phyloP scores from a whole-genome alignment of 164 flowering plant genomes.

The Vitis amurensis region DNA sequence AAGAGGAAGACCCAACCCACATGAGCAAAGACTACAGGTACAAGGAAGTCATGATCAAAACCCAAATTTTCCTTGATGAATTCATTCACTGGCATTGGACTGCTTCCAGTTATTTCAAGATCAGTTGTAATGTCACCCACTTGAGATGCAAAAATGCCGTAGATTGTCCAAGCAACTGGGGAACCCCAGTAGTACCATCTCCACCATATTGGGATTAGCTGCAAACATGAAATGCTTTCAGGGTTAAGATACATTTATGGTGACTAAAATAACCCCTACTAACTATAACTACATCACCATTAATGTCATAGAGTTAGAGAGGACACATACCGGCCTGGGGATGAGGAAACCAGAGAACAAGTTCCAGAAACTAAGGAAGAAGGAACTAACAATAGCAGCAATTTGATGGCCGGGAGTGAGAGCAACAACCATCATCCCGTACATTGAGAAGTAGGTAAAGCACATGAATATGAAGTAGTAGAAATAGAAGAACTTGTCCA shows the following conservation, averaged over 20 bases:
- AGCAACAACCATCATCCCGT: constrained; percentile 58
- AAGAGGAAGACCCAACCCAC: constrained; percentile 17
- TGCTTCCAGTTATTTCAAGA: not conserved
- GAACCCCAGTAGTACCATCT: too few relatives aligned
- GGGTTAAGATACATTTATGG: too few relatives aligned
- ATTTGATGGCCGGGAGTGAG: constrained; percentile 40
- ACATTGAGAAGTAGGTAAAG: constrained; percentile 43
- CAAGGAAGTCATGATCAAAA: constrained; percentile 16
- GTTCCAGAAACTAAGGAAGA: too few relatives aligned
- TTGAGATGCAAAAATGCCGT: constrained; percentile 27
- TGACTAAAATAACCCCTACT: too few relatives aligned
- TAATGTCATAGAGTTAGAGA: not conserved
- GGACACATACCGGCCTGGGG: constrained; percentile 34
- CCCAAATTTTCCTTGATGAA: constrained; percentile 14
- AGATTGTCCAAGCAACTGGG: too few relatives aligned
- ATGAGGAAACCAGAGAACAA: too few relatives aligned
- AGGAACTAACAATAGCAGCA: too few relatives aligned
- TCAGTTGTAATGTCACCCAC: constrained; percentile 21
- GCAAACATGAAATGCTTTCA: not conserved
- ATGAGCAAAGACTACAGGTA: constrained; percentile 10
- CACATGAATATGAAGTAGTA: constrained; percentile 49
- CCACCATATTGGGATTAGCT: constrained; percentile 1
- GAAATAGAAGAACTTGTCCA: constrained; percentile 43
- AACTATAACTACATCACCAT: too few relatives aligned
- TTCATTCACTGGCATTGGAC: not conserved